Evolutionary conservation across 192 early-diverging fungal genomes (phyloP), one percentile per base, ranked within the genome.

Genomic region (Backusella circina): DNA sequence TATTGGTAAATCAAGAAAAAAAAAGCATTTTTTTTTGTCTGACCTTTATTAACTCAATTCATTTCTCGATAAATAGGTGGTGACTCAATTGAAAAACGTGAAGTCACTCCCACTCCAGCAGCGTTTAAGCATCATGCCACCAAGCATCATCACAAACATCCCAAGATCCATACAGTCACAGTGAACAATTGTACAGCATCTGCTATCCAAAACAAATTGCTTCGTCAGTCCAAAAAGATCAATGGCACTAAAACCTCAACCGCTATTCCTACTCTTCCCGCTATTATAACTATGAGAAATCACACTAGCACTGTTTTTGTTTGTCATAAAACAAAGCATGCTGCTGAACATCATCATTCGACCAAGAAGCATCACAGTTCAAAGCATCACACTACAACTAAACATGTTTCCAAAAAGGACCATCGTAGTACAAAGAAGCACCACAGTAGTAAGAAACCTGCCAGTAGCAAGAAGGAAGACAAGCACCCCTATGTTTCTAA

Each of bases 31-130:
- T 51, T 51, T 21, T 18, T 6, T 54, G 21, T 54, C 21, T 54
- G 51, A 23, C 21, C 21, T 54, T 54, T 54, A 23, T 23, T 54
- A 7, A 54, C 51, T 9, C 51, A 26, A 26, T 54, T 54, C 18
- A 41, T 41, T 41, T 50, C 21, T 23, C 10, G 9, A 8, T 54
- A 61, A 61, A 28, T 61, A 61, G 54, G 3, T 61, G 54, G 23
- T 61, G 54, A 61, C 26, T 61, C 54, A 30, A 28, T 61, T 61
- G 54, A 61, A 61, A 61, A 61, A 61, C 54, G 54, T 61, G 54
- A 26, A 61, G 54, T 9, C 23, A 26, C 54, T 57, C n/a, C 51
- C 23, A 10, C 23, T 10, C 8, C 51, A 10, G 12, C 51, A 23
- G 12, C 54, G 54, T 28, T 28, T 13, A 61, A 13, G 8, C 54